These are phyloP conservation scores for Globisporangium cederbergense DNA, from an alignment of 352 stramenopile species.

Conservation along the genomic window DNA sequence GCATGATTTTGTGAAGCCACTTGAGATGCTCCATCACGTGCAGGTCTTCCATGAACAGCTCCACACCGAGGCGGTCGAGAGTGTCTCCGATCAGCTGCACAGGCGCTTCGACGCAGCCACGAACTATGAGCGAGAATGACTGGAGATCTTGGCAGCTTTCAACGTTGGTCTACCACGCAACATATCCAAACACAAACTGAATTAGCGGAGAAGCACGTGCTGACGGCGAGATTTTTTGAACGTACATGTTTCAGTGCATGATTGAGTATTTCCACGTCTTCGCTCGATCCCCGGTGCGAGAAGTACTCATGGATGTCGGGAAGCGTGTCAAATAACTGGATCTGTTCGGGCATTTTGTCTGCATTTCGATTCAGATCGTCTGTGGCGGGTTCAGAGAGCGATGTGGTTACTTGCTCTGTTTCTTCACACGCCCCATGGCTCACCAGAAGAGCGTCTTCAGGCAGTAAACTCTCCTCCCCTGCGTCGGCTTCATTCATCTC, in stretches of 20 bases:
- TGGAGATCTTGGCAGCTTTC: not conserved
- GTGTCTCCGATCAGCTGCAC: slow-evolving; percentile 33
- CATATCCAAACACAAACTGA: not conserved
- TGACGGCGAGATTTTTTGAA: not conserved
- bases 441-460: not conserved
- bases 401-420: no score
- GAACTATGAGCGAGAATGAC: slow-evolving; percentile 43
- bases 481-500: slow-evolving; percentile 6
- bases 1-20: slow-evolving; percentile 62
- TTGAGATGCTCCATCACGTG: slow-evolving; percentile 43
- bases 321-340: slow-evolving; percentile 8
- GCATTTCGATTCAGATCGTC: not conserved
- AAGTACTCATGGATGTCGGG: slow-evolving; percentile 17
- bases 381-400: not conserved
- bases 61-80: slow-evolving; percentile 44
- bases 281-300: slow-evolving; percentile 2
- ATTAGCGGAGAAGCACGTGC: slow-evolving; percentile 14
- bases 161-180: not conserved
- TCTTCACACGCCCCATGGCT: not conserved
- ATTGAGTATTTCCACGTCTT: slow-evolving; percentile 10
- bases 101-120: slow-evolving; percentile 36
- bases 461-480: not conserved
- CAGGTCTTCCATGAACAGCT: slow-evolving; percentile 39
- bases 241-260: slow-evolving; percentile 4
- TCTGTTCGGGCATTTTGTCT: not conserved